A percentile compares a stretch with the other conserved stretches of the same genome.
Conservation (phyloP, 2,329 filamentous ascomycete species). For the Corynespora cassiicola region DNA sequence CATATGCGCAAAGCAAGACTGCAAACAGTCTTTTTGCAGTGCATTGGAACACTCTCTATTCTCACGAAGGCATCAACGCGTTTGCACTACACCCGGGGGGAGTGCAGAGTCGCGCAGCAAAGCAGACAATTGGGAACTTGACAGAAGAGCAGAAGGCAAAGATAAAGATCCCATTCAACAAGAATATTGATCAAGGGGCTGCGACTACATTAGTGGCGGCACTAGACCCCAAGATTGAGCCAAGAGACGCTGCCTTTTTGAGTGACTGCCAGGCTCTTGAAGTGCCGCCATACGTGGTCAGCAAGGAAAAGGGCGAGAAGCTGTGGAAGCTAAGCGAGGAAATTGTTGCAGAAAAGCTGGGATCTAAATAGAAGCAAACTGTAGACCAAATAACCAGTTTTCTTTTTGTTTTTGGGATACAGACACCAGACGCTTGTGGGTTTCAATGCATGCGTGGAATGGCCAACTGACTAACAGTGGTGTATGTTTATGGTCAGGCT, state of each 20-base stretch:
- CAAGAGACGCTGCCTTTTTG: conserved; percentile 5
- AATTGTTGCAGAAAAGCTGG: conserved; percentile 6
- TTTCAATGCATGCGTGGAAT: too few relatives aligned
- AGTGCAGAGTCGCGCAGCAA: conserved; percentile 8
- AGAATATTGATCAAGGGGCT: conserved; percentile 19
- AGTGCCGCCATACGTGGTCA: not conserved
- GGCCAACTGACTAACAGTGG: too few relatives aligned
- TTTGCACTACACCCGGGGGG: conserved; percentile 18
- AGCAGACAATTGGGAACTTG: not conserved
- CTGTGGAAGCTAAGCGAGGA: conserved; percentile 30
- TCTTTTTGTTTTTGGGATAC: too few relatives aligned
- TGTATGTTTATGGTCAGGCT: conserved; percentile 72
- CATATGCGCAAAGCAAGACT: conserved; percentile 24
- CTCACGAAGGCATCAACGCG: conserved; percentile 10
- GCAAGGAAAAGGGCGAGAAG: conserved; percentile 16
- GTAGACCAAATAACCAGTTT: too few relatives aligned
- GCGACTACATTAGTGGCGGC: conserved; percentile 20
- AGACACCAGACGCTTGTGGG: too few relatives aligned
- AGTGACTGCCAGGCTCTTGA: conserved; percentile 15
- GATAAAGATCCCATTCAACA: conserved; percentile 1
- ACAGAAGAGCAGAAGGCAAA: not conserved
- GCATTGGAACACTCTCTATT: conserved; percentile 3
- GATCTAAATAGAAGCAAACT: too few relatives aligned
- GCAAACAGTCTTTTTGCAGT: conserved; percentile 17
- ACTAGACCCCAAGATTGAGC: conserved; percentile 16